Conservation (phyloP, 2,329 filamentous ascomycete species). For the Botrytis cinerea region DNA sequence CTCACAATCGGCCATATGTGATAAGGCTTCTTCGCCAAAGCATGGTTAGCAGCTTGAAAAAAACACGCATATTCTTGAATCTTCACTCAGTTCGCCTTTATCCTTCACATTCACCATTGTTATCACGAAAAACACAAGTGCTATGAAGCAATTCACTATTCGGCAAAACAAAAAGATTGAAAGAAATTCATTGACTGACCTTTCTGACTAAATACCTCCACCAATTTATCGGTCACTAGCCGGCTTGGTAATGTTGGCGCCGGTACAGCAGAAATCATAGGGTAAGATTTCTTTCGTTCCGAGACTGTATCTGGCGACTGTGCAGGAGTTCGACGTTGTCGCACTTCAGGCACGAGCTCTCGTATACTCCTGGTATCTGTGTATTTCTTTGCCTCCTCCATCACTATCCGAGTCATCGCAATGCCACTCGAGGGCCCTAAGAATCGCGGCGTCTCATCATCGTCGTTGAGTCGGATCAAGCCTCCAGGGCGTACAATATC, state of each 20-base stretch:
- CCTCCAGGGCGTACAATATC: constrained; percentile 85
- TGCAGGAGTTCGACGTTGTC: constrained; percentile 65
- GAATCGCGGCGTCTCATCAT: constrained; percentile 84
- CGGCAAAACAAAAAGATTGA: background rate
- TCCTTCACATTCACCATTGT: background rate
- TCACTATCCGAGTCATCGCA: constrained; percentile 89
- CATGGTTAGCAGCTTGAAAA: constrained; percentile 17
- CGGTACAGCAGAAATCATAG: constrained; percentile 82
- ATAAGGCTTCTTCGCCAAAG: constrained; percentile 12
- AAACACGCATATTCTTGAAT: constrained; percentile 1
- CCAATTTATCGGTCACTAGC: constrained; percentile 72
- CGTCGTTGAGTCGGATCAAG: constrained; percentile 79
- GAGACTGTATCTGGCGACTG: constrained; percentile 57
- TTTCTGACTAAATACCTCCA: constrained; percentile 85
- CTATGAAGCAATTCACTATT: constrained; percentile 1
- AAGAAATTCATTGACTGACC: constrained; percentile 51
- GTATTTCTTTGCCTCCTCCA: constrained; percentile 94
- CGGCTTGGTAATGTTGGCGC: constrained; percentile 74
- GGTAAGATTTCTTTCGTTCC: constrained; percentile 80
- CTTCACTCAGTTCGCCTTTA: constrained; percentile 10
- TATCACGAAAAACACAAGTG: background rate
- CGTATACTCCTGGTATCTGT: constrained; percentile 89
- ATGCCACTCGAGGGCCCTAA: constrained; percentile 94
- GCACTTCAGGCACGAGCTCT: constrained; percentile 80
- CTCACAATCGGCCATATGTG: constrained; percentile 19